Conservation (phyloP, 768 basidiomycete species). For the Hydnomerulius pinastri region DNA sequence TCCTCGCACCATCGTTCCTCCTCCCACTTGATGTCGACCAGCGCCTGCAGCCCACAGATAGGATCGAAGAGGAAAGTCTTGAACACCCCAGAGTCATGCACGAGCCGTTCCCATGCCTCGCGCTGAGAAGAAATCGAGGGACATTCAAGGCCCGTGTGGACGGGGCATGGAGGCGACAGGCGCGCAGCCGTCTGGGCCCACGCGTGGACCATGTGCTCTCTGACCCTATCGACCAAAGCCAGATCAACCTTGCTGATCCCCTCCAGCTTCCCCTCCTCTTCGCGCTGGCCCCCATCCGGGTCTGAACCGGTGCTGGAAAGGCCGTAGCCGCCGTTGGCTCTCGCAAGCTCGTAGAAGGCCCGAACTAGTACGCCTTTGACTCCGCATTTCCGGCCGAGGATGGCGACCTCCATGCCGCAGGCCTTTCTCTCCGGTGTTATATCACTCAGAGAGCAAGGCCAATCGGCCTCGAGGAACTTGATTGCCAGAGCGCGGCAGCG, state of each 20-base stretch:
- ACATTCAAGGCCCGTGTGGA: background rate
- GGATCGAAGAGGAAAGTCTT: slow-evolving; percentile 34
- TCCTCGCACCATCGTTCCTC: slow-evolving; percentile 35
- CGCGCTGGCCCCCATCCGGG: background rate
- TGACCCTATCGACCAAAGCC: slow-evolving; percentile 11
- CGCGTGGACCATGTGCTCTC: slow-evolving; percentile 19
- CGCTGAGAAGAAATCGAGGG: background rate
- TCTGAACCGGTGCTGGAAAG: slow-evolving; percentile 27
- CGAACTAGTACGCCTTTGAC: slow-evolving; percentile 33
- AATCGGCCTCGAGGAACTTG: slow-evolving; percentile 32
- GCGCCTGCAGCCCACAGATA: slow-evolving; percentile 34
- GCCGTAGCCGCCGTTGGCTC: slow-evolving; percentile 23
- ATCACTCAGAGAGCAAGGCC: slow-evolving; percentile 25
- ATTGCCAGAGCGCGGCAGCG: slow-evolving; percentile 31
- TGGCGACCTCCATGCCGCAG: slow-evolving; percentile 32
- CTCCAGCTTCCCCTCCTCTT: background rate
- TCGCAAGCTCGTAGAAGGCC: slow-evolving; percentile 42
- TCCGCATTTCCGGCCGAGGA: slow-evolving; percentile 31
- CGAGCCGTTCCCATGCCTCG: slow-evolving; percentile 2
- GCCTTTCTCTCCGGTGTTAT: slow-evolving; percentile 14
- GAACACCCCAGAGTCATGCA: slow-evolving; percentile 25
- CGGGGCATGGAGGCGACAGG: background rate
- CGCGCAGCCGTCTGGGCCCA: slow-evolving; percentile 18
- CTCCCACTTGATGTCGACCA: slow-evolving; percentile 27
- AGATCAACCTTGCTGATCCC: background rate